Base-by-base conservation (phyloP, 306 rosid genomes). In the Biancaea sappan region DNA sequence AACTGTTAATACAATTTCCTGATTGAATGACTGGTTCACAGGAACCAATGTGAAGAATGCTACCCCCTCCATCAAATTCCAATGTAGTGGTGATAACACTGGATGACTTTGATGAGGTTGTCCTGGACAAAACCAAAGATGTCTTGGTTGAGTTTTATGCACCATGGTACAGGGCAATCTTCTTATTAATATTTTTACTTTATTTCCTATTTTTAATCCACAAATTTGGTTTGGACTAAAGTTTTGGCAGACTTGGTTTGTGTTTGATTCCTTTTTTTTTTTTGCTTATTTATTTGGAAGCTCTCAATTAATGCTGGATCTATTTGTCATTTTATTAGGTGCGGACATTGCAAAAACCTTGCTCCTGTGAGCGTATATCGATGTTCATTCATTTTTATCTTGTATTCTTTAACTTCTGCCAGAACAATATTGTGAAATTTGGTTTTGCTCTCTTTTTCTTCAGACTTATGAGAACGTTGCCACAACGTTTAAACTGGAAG, bases 281-380 rank as follows among this genome's bases (percentile, higher is more conserved):
- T 31, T 46, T 21, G 31, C 11, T 48, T 25, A 35, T 31, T 61
- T 47, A 25, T 68, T 14, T 38, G 52, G 48, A 66, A 76, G 58
- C 63, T 34, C 48, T 76, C 52, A 19, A 4, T 22, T 47, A 40
- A 52, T 63, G 57, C 34, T 11, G 40, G 41, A 71, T 53, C 84
- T 86, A 37, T 78, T 51, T 69, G 48, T 57, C 54, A 62, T 73
- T 83, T 66, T 73, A 32, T 31, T 84, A 95, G 99, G 99, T 95
- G 99, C 76, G 99, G 99, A 64, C 99, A 95, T 77, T 95, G 99
- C 91, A 95, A 95, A 85, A 86, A 62, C 75, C 99, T 95, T 90
- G 99, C 99, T 81, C 98, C 99, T 41, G 99, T 95, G 89, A 82
- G 99, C 79, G 51, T 12, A 21, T 63, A 77, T 65, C 24, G 5